Percentiles rank a stretch among this genome's conserved stretches.
These are phyloP conservation scores for Xerocomus cyaneibrunnescens DNA, from an alignment of 1,284 basidiomycete genomes.

Conservation along the genomic window DNA sequence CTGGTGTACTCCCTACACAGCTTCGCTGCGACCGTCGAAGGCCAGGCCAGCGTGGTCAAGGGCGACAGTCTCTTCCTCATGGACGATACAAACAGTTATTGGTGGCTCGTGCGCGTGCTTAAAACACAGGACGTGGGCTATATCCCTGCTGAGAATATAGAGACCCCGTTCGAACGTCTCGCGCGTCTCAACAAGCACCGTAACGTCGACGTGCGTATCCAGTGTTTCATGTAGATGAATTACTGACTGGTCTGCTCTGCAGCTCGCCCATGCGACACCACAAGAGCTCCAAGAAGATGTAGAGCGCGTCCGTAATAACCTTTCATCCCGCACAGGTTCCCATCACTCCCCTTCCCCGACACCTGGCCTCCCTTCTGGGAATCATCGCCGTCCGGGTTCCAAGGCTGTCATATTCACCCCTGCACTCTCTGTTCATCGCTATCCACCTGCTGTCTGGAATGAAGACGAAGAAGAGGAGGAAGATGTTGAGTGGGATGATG, in stretches of 20 bases:
- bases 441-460: conserved; percentile 78
- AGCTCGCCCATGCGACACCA: conserved; percentile 76
- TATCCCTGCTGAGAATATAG: conserved; percentile 99
- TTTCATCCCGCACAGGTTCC: conserved; percentile 49
- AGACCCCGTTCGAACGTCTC: conserved; percentile 95
- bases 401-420: conserved; percentile 61
- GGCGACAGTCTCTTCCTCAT: conserved; percentile 92
- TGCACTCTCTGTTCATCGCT: conserved; percentile 61
- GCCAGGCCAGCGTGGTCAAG: conserved; percentile 95
- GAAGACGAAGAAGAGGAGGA: conserved; percentile 79
- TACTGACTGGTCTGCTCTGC: neutral
- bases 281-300: conserved; percentile 59
- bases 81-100: conserved; percentile 97
- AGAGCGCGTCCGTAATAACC: conserved; percentile 51
- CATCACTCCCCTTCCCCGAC: conserved; percentile 50
- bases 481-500: conserved; percentile 72
- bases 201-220: conserved; percentile 85
- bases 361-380: conserved; percentile 31
- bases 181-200: conserved; percentile 96
- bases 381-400: conserved; percentile 22
- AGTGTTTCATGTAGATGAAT: neutral
- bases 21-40: conserved; percentile 94
- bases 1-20: conserved; percentile 89
- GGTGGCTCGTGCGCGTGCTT: conserved; percentile 96
- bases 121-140: conserved; percentile 99